Conservation (phyloP, 345 rosid species). For the Hevea brasiliensis region DNA sequence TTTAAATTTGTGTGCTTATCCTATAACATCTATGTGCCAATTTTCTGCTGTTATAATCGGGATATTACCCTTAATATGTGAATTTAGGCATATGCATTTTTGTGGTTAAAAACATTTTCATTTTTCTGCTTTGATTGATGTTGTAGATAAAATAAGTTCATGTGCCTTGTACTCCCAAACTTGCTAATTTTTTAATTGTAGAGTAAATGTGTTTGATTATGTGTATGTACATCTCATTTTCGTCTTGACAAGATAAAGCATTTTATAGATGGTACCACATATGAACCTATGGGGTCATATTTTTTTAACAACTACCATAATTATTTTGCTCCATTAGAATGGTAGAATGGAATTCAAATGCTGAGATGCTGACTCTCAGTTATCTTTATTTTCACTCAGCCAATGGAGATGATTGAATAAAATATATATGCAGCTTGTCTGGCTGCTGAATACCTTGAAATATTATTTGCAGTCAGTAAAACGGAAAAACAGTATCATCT, state of each 20-base stretch:
- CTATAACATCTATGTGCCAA: neutral
- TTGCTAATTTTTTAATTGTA: neutral
- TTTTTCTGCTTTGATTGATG: neutral
- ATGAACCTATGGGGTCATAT: neutral
- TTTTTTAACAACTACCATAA: neutral
- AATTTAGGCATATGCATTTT: neutral
- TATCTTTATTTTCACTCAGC: neutral
- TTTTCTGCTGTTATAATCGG: neutral
- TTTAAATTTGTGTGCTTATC: constrained; percentile 1
- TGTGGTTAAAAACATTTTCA: neutral
- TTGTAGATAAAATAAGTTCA: neutral
- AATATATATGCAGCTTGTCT: neutral
- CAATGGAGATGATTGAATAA: neutral
- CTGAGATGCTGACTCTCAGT: neutral
- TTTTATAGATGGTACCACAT: neutral
- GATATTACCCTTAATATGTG: neutral
- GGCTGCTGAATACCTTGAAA: neutral
- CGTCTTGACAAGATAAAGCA: neutral
- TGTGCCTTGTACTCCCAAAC: neutral
- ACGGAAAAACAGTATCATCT: neutral
- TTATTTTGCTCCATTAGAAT: neutral
- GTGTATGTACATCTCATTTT: neutral
- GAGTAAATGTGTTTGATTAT: too few relatives aligned
- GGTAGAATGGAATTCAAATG: neutral
- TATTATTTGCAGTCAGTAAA: neutral